phyloP scores from a whole-genome alignment of 2,329 filamentous ascomycete genomes.

The Coniochaeta sp. region DNA sequence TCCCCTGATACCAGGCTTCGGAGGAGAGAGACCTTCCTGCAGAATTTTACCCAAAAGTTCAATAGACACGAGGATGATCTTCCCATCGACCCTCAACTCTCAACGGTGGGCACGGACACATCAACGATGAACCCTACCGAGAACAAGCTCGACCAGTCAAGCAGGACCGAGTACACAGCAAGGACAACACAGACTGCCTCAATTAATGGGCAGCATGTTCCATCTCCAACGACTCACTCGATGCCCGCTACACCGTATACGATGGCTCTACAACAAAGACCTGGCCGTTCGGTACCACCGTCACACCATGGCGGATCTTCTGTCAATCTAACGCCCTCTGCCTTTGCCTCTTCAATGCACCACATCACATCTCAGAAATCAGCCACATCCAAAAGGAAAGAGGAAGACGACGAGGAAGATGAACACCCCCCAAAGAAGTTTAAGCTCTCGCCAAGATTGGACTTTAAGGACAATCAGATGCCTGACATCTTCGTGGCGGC shows the following conservation, averaged over 20 bases:
- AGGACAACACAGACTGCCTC: neutral
- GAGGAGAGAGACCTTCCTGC: constrained; percentile 16
- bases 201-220: neutral
- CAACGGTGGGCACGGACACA: constrained; percentile 1
- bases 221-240: neutral
- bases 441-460: constrained; percentile 6
- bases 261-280: neutral
- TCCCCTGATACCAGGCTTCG: constrained; percentile 16
- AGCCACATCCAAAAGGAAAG: neutral
- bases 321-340: neutral
- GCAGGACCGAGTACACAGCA: neutral
- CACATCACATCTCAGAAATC: neutral
- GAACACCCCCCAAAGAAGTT: constrained; percentile 12
- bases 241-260: neutral
- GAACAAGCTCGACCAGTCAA: neutral
- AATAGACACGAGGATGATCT: constrained; percentile 7
- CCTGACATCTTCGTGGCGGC: constrained; percentile 18
- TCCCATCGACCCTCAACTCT: constrained; percentile 12
- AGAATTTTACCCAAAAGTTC: constrained; percentile 15
- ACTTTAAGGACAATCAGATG: constrained; percentile 17
- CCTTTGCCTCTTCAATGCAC: neutral
- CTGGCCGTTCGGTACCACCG: neutral
- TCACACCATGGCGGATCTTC: neutral
- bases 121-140: neutral
- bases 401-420: neutral